Evolutionary conservation across 1,139 yeast species (phyloP).

Genomic region (Ashbya aceris): DNA sequence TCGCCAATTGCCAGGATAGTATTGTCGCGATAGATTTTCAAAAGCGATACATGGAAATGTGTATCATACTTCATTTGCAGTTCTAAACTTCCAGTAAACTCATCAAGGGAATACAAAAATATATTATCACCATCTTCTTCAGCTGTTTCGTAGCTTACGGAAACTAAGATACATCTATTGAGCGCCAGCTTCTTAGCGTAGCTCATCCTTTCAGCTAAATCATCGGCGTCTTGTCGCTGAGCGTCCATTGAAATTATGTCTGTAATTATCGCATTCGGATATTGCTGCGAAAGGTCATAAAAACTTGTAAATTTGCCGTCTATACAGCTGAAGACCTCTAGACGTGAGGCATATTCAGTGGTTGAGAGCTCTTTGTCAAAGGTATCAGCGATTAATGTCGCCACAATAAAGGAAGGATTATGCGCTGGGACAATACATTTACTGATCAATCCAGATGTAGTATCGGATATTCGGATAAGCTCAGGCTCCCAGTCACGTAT

Average conservation of each 20-base stretch:
- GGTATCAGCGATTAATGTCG: slow-evolving; percentile 8
- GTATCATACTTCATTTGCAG: slow-evolving; percentile 15
- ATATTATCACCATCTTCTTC: slow-evolving; percentile 22
- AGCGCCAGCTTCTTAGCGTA: slow-evolving; percentile 20
- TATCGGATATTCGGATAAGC: background rate
- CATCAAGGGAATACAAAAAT: slow-evolving; percentile 22
- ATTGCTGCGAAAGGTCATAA: slow-evolving; percentile 9
- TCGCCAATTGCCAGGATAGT: slow-evolving; percentile 20
- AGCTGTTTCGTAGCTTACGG: slow-evolving; percentile 20
- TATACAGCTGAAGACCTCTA: slow-evolving; percentile 4
- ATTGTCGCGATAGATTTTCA: slow-evolving; percentile 15
- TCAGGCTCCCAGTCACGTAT: background rate
- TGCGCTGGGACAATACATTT: slow-evolving; percentile 10
- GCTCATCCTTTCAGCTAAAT: slow-evolving; percentile 8
- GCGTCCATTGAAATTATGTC: slow-evolving; percentile 16
- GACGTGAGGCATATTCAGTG: background rate
- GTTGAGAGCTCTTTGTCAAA: slow-evolving; percentile 7
- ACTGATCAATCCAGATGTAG: slow-evolving; percentile 5
- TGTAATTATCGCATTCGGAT: slow-evolving; percentile 17
- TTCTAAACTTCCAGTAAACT: slow-evolving; percentile 17
- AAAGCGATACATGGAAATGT: slow-evolving; percentile 10
- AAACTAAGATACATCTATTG: slow-evolving; percentile 20
- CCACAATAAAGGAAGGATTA: slow-evolving; percentile 11
- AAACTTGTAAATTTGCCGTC: slow-evolving; percentile 5
- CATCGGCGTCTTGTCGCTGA: slow-evolving; percentile 2